Evolutionary conservation across 2,329 filamentous ascomycete genomes (phyloP).

Genomic region (Biscogniauxia marginata): DNA sequence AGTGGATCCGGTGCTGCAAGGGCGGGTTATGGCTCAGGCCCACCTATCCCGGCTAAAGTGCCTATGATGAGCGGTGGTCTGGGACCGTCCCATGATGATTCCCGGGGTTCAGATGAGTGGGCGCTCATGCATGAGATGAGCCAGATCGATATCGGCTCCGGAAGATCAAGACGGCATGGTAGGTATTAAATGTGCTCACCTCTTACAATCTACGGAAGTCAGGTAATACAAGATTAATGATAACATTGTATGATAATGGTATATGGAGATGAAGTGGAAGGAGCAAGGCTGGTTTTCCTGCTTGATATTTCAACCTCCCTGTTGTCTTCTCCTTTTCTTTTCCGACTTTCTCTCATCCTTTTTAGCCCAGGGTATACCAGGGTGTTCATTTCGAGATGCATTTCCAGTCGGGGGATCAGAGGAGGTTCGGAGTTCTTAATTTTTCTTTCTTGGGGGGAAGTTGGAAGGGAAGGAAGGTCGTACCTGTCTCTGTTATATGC

Average conservation of each 20-base stretch:
- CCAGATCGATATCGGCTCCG: slow-evolving; percentile 63
- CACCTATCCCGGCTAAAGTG: slow-evolving; percentile 70
- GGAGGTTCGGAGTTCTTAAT: not conserved
- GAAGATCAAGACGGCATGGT: slow-evolving; percentile 51
- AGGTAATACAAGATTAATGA: not conserved
- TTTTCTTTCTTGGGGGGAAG: not conserved
- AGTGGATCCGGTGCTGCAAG: slow-evolving; percentile 27
- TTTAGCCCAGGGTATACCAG: not conserved
- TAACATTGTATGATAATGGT: not conserved
- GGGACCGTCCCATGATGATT: slow-evolving; percentile 19
- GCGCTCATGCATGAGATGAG: slow-evolving; percentile 71
- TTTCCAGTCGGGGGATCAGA: not conserved
- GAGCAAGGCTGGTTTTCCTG: not conserved
- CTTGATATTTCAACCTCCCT: not conserved
- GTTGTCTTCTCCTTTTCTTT: not conserved
- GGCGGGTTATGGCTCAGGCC: slow-evolving; percentile 40
- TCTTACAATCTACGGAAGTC: not conserved
- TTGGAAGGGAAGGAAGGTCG: not conserved
- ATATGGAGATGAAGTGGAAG: not conserved
- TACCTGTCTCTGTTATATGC: not conserved
- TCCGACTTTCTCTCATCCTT: no score
- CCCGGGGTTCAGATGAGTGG: slow-evolving; percentile 46
- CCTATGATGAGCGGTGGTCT: slow-evolving; percentile 49
- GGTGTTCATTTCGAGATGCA: not conserved
- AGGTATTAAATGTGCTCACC: slow-evolving; percentile 23